phyloP scores from a whole-genome alignment of 805 yeast genomes.

The Peterozyma toletana region DNA sequence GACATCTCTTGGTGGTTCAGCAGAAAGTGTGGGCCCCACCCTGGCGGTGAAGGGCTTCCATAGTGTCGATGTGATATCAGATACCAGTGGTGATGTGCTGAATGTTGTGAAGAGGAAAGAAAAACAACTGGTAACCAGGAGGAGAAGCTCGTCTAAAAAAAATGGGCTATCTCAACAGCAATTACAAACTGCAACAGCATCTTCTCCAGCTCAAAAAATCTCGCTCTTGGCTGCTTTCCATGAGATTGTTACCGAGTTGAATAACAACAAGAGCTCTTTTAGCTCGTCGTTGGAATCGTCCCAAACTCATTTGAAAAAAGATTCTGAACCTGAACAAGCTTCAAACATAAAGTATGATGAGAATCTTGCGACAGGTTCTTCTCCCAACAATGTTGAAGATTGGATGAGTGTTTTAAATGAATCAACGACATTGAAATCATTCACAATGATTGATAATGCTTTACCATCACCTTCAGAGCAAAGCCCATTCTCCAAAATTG shows the following conservation, averaged over 20 bases:
- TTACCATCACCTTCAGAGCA: constrained; percentile 4
- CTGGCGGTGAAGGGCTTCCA: background rate
- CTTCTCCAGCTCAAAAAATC: constrained; percentile 8
- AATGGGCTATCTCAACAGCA: constrained; percentile 3
- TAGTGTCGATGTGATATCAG: constrained; percentile 7
- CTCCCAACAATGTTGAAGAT: constrained; percentile 13
- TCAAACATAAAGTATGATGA: background rate
- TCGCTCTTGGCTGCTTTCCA: constrained; percentile 27
- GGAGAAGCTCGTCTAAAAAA: constrained; percentile 10
- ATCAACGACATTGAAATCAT: constrained; percentile 7
- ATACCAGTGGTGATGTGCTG: constrained; percentile 1
- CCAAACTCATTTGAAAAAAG: background rate
- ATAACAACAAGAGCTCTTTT: constrained; percentile 4
- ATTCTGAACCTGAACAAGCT: background rate
- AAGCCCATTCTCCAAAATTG: constrained; percentile 7
- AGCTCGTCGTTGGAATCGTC: background rate
- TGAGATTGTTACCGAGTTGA: constrained; percentile 24
- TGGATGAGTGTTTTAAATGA: constrained; percentile 16
- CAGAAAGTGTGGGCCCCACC: no score
- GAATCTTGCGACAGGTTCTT: background rate
- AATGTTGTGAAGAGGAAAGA: constrained; percentile 1
- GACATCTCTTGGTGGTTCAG: no score
- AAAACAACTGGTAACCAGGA: background rate
- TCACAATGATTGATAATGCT: constrained; percentile 4
- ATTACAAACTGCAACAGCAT: background rate